Evolutionary conservation across 305 asterid species (phyloP).

Genomic region (Stenogyne calaminthoides): DNA sequence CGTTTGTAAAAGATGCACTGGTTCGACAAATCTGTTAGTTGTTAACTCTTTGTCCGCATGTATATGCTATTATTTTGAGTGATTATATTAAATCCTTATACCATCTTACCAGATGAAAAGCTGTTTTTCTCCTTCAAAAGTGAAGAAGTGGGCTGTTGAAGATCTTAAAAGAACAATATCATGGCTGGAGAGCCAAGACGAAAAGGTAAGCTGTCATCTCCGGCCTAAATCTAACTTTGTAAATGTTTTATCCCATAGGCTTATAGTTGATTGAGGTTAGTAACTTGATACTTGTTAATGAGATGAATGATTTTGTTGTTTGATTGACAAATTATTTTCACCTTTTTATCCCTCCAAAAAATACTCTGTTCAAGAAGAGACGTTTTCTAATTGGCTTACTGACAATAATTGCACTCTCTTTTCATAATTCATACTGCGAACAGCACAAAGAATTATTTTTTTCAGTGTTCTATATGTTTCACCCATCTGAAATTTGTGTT

Average conservation of each 20-base stretch:
- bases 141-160: conserved; percentile 81
- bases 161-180: conserved; percentile 71
- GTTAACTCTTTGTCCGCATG: background rate
- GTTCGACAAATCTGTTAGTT: conserved; percentile 7
- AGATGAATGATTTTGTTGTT: background rate
- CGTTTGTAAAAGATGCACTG: background rate
- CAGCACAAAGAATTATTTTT: background rate
- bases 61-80: background rate
- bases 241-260: conserved; percentile 19
- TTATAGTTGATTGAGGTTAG: conserved; percentile 24
- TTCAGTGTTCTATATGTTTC: background rate
- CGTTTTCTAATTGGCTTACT: background rate
- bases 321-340: background rate
- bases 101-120: conserved; percentile 45
- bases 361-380: background rate
- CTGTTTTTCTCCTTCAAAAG: conserved; percentile 58
- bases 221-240: conserved; percentile 4
- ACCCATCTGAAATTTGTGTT: background rate
- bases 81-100: conserved; percentile 28
- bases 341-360: background rate
- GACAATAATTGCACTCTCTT: conserved; percentile 1
- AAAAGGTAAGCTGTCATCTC: conserved; percentile 53
- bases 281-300: conserved; percentile 16
- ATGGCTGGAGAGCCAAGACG: conserved; percentile 92
- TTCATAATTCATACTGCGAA: background rate